phyloP scores from a whole-genome alignment of 768 basidiomycete genomes.

The Podaxis mareebaensis region DNA sequence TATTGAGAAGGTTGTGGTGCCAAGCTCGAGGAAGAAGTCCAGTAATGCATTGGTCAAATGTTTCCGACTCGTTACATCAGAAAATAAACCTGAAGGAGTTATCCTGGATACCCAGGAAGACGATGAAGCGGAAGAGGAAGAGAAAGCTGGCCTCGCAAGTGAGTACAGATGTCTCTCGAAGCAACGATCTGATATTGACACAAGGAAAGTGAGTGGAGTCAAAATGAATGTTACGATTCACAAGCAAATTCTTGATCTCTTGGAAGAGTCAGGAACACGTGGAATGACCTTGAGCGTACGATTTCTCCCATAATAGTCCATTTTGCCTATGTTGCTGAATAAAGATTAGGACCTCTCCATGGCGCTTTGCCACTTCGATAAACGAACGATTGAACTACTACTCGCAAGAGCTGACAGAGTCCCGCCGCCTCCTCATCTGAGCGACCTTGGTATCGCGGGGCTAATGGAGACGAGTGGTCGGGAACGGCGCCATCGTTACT shows the following conservation, averaged over 20 bases:
- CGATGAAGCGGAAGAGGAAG: constrained; percentile 27
- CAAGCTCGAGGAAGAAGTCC: constrained; percentile 52
- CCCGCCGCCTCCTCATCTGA: constrained; percentile 68
- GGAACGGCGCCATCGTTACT: constrained; percentile 86
- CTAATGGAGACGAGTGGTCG: constrained; percentile 83
- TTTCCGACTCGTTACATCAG: constrained; percentile 60
- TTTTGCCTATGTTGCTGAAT: background rate
- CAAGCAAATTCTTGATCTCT: constrained; percentile 73
- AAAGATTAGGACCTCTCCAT: constrained; percentile 58
- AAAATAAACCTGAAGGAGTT: constrained; percentile 37
- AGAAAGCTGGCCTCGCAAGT: constrained; percentile 38
- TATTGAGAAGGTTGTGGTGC: constrained; percentile 75
- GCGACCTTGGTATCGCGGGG: constrained; percentile 67
- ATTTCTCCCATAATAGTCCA: constrained; percentile 12
- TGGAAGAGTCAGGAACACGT: constrained; percentile 64
- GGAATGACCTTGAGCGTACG: constrained; percentile 75
- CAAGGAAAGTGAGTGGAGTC: constrained; percentile 32
- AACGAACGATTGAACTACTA: constrained; percentile 81
- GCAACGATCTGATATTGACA: background rate
- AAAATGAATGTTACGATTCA: constrained; percentile 72
- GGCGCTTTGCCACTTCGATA: constrained; percentile 70
- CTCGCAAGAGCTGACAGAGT: constrained; percentile 66
- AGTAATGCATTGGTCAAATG: constrained; percentile 56
- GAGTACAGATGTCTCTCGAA: background rate
- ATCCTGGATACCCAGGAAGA: constrained; percentile 44